Conservation (phyloP, 805 yeast species). For the Ogataea nitratoaversa region DNA sequence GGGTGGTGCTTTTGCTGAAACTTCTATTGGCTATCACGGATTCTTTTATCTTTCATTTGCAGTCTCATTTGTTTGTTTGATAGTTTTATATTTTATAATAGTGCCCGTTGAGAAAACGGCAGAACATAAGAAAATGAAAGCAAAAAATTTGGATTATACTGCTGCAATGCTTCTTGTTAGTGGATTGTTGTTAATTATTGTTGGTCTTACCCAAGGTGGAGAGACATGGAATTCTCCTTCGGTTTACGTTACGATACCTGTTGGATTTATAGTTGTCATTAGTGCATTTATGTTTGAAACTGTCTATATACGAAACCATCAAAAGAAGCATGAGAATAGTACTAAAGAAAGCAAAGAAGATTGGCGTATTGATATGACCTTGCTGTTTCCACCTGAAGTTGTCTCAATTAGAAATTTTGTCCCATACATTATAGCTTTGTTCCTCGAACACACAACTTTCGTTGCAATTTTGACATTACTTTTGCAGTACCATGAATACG, state of each 20-base stretch:
- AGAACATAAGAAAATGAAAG: conserved; percentile 18
- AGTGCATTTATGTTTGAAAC: too few relatives aligned
- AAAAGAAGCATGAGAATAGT: conserved; percentile 3
- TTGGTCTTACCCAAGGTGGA: conserved; percentile 45
- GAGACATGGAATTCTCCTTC: conserved; percentile 37
- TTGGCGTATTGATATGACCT: too few relatives aligned
- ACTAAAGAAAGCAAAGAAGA: conserved; percentile 9
- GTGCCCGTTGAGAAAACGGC: conserved; percentile 28
- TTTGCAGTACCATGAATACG: conserved; percentile 24
- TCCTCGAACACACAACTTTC: conserved; percentile 7
- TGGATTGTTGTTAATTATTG: conserved; percentile 35
- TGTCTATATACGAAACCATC: conserved; percentile 12
- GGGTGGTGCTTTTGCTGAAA: conserved; percentile 41
- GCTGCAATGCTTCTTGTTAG: conserved; percentile 28
- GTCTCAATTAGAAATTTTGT: conserved; percentile 21
- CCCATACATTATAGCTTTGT: conserved; percentile 8
- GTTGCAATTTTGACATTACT: conserved; percentile 4
- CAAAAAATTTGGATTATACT: too few relatives aligned
- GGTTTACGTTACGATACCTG: too few relatives aligned
- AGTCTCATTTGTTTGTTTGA: conserved; percentile 13
- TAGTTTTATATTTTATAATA: conserved; percentile 20
- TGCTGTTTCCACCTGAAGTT: too few relatives aligned
- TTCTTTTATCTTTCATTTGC: conserved; percentile 37
- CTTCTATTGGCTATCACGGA: conserved; percentile 37
- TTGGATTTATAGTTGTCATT: too few relatives aligned